Conservation (phyloP, 768 basidiomycete genomes). For the Neoboletus subvelutipes region DNA sequence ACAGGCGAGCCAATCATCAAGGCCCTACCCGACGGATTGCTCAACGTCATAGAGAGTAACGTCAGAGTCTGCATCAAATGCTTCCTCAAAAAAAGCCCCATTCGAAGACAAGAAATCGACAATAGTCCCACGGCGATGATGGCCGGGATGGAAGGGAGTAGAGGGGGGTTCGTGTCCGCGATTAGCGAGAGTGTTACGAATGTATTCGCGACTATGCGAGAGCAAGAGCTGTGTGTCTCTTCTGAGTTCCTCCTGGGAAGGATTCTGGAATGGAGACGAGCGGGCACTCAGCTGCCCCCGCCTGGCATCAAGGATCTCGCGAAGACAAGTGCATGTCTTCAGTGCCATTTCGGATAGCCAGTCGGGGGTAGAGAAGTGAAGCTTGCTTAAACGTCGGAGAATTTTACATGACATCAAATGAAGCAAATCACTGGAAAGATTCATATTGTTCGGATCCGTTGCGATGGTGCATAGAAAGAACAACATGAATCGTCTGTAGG, state of each 20-base stretch:
- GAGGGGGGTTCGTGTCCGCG: accelerated
- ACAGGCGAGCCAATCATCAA: slow-evolving; percentile 34
- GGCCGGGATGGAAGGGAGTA: not conserved
- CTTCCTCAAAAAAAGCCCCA: slow-evolving; percentile 6
- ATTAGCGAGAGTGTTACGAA: slow-evolving; percentile 20
- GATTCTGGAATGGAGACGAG: slow-evolving; percentile 18
- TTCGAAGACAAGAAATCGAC: slow-evolving; percentile 15
- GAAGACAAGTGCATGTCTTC: slow-evolving; percentile 24
- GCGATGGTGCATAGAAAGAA: slow-evolving; percentile 36
- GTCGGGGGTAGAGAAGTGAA: slow-evolving; percentile 6
- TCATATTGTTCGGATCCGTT: slow-evolving; percentile 8
- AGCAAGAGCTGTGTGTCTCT: slow-evolving; percentile 37
- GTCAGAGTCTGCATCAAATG: slow-evolving; percentile 7
- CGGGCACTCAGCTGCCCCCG: slow-evolving; percentile 33
- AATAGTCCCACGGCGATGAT: slow-evolving; percentile 10
- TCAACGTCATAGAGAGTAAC: slow-evolving; percentile 39
- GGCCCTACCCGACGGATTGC: slow-evolving; percentile 24
- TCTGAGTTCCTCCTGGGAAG: slow-evolving; percentile 1
- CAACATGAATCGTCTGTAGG: slow-evolving; percentile 49
- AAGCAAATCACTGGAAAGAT: slow-evolving; percentile 23
- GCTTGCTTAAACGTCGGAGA: slow-evolving; percentile 17
- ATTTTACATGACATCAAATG: slow-evolving; percentile 24
- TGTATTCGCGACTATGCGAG: slow-evolving; percentile 25
- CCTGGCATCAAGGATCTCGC: slow-evolving; percentile 27
- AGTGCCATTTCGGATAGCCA: slow-evolving; percentile 41